Base-by-base conservation (phyloP, 2,329 filamentous ascomycete species). In the Sporothrix brunneoviolacea region DNA sequence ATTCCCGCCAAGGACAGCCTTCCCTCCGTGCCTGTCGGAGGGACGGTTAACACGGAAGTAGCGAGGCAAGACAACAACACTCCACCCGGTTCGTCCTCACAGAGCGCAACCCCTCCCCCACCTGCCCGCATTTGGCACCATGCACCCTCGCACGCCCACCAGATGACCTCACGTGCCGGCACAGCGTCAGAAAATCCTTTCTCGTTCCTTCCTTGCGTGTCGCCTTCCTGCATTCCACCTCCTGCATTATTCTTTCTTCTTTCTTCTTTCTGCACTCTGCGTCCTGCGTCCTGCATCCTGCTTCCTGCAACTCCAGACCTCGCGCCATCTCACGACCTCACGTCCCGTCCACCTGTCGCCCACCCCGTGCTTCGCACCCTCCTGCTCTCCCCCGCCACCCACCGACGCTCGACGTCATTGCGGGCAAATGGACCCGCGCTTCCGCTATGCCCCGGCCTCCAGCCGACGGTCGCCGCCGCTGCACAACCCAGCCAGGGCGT, bases 401-500 rank as follows among this genome's bases (percentile, higher is more conserved):
- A 36, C 35, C 35, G 27, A 37, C 37, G 32, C 32, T 18, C 44
- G 33, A 44, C 50, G 45, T 48, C 50, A 52, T 48, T 30, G 41
- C 35, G 35, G n/a, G 37, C 36, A 41, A 28, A 58, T 58, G 56
- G 56, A 58, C 24, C 43, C 45, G 28, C 53, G 55, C 13, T 55
- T 46, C 30, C 56, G 47, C 38, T 57, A 57, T 64, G 50, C 24
- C 21, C 18, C 50, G 8, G 28, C 42, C 1, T 28, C 54, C 10
- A 63, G 70, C 53, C 67, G 69, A 47, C 69, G 73, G 53, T 72
- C 76, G 52, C 68, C 69, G 54, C 63, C 65, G 3, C 62, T 58
- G 12, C 48, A 59, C 59, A 74, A 71, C 57, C 73, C 75, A 33
- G 74, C 72, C 53, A 70, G 76, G 50, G 64, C 73, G 30, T 78